phyloP scores from a whole-genome alignment of 1,139 yeast species.

The Suhomyces ambrosiae region DNA sequence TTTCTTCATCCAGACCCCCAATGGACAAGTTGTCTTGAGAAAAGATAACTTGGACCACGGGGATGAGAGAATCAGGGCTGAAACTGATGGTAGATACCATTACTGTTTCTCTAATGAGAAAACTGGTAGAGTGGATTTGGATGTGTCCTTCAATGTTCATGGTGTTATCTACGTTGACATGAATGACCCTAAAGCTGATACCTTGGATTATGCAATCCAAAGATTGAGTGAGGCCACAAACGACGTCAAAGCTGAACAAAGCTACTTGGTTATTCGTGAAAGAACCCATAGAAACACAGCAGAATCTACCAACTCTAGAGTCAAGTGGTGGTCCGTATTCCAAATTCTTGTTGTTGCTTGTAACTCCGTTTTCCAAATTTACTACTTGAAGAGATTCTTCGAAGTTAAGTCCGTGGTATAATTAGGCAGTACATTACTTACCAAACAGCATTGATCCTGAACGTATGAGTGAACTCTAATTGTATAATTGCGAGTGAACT shows the following conservation, averaged over 20 bases:
- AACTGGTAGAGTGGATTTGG: constrained; percentile 72
- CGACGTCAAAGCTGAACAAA: constrained; percentile 89
- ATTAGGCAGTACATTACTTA: constrained; percentile 12
- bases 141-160: constrained; percentile 92
- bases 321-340: constrained; percentile 96
- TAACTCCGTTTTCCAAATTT: constrained; percentile 90
- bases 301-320: constrained; percentile 94
- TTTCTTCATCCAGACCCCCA: constrained; percentile 66
- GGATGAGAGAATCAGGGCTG: constrained; percentile 69
- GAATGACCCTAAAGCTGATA: constrained; percentile 77
- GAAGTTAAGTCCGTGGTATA: constrained; percentile 90
- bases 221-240: constrained; percentile 74
- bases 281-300: constrained; percentile 98
- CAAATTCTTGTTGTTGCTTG: constrained; percentile 83
- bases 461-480: too few species aligned
- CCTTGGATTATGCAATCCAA: constrained; percentile 83
- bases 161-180: constrained; percentile 89
- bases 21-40: constrained; percentile 54
- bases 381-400: constrained; percentile 90
- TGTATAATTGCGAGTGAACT: too few species aligned
- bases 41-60: constrained; percentile 74
- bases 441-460: not conserved
- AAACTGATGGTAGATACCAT: constrained; percentile 69
- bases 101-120: constrained; percentile 93
- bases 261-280: constrained; percentile 92